Evolutionary conservation across 2,329 filamentous ascomycete species (phyloP), one percentile per base, ranked within the genome.

Genomic region (Beauveria medogensis): DNA sequence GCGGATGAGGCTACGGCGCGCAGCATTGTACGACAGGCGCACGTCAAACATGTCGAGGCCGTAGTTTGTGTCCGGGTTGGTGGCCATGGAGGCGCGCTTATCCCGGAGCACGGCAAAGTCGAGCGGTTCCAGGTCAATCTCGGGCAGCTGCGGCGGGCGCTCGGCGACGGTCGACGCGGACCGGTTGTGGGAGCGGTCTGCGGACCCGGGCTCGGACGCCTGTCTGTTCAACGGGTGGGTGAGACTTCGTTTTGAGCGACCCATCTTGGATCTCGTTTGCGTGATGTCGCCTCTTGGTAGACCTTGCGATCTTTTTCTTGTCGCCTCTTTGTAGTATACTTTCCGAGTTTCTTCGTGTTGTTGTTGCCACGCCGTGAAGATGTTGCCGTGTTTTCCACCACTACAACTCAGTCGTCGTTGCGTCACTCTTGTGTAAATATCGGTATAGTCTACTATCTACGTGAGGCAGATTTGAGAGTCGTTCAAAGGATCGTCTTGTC

Each of bases 1-100:
- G 51, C 58, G 58, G n/a, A 60, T 60, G 28, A 60, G 51, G 58
- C 58, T 60, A 28, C 58, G 58, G 41, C 58, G 58, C n/a, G 48
- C 58, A 3, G 46, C 58, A 18, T 60, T 60, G 58, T 60, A 60
- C 50, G 48, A 54, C 41, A 60, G 58, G 3, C 58, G 58, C 28
- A 60, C 58, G 51, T 60, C 58, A 20, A 54, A 60, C 50, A 60
- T 50, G 50, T 60, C 58, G 20, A 60, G 50, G 22, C 58, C 58
- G 50, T 55, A 53, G 47, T 26, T 48, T 28, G 51, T 34, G 22
- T 60, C 58, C 12, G 58, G 58, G 41, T 60, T 54, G 20, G 58
- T 53, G 24, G 50, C 50, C 9, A 60, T 34, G n/a, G 58, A 60
- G 12, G 58, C 51, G 26, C 58, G 50, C 50, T 60, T 60, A 34